Percentiles rank a stretch among this genome's conserved stretches.
These are phyloP conservation scores for Globisporangium acanthophoron DNA, from an alignment of 352 stramenopile genomes.

Conservation along the genomic window DNA sequence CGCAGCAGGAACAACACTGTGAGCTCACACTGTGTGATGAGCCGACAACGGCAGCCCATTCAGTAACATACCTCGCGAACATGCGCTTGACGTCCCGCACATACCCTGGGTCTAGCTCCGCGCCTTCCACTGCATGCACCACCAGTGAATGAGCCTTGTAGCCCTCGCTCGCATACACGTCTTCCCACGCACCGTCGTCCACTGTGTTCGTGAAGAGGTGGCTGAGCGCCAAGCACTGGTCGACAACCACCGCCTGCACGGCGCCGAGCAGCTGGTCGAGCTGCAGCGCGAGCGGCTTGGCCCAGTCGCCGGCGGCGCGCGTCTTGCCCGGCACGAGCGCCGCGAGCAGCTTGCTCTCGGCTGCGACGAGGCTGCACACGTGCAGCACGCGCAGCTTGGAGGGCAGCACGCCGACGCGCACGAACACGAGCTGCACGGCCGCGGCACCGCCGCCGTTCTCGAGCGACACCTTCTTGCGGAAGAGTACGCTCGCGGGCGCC, in stretches of 20 bases:
- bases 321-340: constrained; percentile 41
- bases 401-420: constrained; percentile 62
- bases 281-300: constrained; percentile 39
- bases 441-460: constrained; percentile 53
- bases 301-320: constrained; percentile 30
- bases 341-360: constrained; percentile 62
- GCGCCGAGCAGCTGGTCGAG: constrained; percentile 63
- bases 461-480: constrained; percentile 61
- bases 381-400: constrained; percentile 75
- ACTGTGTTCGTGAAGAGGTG: constrained; percentile 74
- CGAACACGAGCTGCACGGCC: constrained; percentile 72
- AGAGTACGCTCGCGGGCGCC: constrained; percentile 50
- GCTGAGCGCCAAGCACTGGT: constrained; percentile 60
- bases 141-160: not conserved
- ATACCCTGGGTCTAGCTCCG: constrained; percentile 69
- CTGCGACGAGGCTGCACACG: constrained; percentile 55
- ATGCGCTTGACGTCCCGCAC: constrained; percentile 56
- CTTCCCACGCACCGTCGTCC: constrained; percentile 30
- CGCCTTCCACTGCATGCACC: constrained; percentile 24
- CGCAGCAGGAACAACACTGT: not conserved
- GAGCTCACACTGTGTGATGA: not conserved
- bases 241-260: constrained; percentile 63
- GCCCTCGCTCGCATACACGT: not conserved
- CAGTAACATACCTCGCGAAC: constrained; percentile 29
- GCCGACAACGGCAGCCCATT: not conserved